Conservation (phyloP, 176 grass and related monocot genomes). For the Triticum timopheevii region DNA sequence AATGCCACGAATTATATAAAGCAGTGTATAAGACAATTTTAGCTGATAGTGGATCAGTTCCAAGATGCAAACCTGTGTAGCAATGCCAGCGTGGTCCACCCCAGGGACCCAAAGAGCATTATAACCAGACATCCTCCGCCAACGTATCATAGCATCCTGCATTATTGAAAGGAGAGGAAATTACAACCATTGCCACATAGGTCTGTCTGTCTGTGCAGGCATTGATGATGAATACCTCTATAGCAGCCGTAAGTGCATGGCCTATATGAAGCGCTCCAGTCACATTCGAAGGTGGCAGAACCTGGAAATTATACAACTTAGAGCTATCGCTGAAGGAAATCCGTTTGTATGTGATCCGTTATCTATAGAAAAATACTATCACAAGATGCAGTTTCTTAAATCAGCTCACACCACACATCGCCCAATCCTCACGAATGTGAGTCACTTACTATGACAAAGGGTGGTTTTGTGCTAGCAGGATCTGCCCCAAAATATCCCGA, state of each 20-base stretch:
- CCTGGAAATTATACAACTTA: not conserved
- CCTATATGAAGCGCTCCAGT: conserved; percentile 17
- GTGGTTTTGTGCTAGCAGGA: conserved; percentile 1
- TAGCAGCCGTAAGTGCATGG: conserved; percentile 22
- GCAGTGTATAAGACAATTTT: not conserved
- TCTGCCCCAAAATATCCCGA: conserved; percentile 5
- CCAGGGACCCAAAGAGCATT: conserved; percentile 90
- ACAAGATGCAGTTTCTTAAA: not conserved
- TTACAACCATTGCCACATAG: not conserved
- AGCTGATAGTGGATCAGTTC: not conserved
- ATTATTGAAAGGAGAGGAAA: conserved; percentile 13
- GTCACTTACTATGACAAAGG: not conserved
- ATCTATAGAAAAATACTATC: not conserved
- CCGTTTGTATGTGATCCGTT: not conserved
- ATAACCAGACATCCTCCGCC: conserved; percentile 79
- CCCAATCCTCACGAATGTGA: not conserved
- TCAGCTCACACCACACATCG: not conserved
- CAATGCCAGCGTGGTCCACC: conserved; percentile 95
- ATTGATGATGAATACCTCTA: conserved; percentile 50
- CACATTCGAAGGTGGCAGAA: not conserved
- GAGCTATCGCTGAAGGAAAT: not conserved
- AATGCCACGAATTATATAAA: not conserved
- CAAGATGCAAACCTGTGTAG: conserved; percentile 71
- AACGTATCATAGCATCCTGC: conserved; percentile 85
- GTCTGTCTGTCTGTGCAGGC: not conserved